Evolutionary conservation across 495 filamentous ascomycete species (phyloP).

Genomic region (Neurospora sp.): DNA sequence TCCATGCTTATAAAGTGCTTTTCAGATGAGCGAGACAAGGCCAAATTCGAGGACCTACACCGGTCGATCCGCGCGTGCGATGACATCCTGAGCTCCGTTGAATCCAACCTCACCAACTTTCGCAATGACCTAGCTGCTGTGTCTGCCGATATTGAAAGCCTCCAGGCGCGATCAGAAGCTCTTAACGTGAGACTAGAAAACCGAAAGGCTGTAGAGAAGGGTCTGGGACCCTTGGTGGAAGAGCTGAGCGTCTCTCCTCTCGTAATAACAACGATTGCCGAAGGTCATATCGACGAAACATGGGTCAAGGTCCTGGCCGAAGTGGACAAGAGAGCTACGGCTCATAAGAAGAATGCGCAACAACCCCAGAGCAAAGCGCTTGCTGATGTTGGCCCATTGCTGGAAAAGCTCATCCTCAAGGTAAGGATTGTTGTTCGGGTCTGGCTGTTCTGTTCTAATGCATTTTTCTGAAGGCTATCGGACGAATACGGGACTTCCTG

Average conservation of each 20-base stretch:
- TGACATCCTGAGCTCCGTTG: conserved; percentile 85
- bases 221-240: conserved; percentile 82
- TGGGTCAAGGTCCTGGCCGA: conserved; percentile 83
- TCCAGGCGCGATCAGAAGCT: conserved; percentile 75
- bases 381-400: conserved; percentile 72
- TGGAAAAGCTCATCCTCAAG: conserved; percentile 75
- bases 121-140: conserved; percentile 84
- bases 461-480: conserved; percentile 53
- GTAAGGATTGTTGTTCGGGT: conserved; percentile 27
- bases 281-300: conserved; percentile 80
- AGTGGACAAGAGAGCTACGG: conserved; percentile 64
- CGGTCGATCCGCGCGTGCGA: conserved; percentile 83
- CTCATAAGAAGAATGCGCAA: conserved; percentile 55
- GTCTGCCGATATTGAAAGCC: conserved; percentile 85
- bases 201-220: conserved; percentile 75
- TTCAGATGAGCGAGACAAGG: conserved; percentile 70
- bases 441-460: conserved; percentile 4
- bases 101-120: conserved; percentile 83
- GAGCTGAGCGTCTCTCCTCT: conserved; percentile 79
- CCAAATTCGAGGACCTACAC: conserved; percentile 87
- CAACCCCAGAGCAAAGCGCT: conserved; percentile 58
- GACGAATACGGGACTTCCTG: conserved; percentile 86
- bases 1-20: conserved; percentile 17
- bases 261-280: conserved; percentile 69
- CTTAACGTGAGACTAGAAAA: conserved; percentile 86